Percentiles rank a stretch among this genome's conserved stretches.
phyloP scores from a whole-genome alignment of 2,329 filamentous ascomycete genomes.

The Xylaria sp. region DNA sequence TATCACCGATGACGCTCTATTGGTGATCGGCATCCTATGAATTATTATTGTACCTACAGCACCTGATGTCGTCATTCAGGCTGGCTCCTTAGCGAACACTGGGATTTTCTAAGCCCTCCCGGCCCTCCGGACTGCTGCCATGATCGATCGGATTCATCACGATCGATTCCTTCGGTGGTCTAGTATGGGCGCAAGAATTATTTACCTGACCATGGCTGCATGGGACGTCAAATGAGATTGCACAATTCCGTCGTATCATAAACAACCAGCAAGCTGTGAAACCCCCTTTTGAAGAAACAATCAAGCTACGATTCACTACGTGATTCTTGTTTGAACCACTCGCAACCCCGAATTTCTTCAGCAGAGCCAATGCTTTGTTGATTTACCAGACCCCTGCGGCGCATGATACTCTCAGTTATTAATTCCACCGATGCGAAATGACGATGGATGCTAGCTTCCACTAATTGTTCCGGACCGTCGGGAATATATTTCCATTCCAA shows the following conservation, averaged over 20 bases:
- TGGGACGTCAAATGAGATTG: not conserved
- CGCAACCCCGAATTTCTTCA: not conserved
- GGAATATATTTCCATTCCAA: constrained; percentile 29
- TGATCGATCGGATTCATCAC: no score
- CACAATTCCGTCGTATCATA: not conserved
- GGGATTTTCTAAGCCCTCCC: not conserved
- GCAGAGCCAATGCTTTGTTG: not conserved
- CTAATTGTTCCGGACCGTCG: constrained; percentile 13
- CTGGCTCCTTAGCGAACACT: not conserved
- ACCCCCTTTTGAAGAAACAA: not conserved
- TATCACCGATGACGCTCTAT: constrained; percentile 15
- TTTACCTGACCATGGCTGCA: not conserved
- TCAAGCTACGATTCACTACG: not conserved
- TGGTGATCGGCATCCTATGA: constrained; percentile 6
- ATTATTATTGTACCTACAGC: constrained; percentile 7
- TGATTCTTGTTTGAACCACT: not conserved
- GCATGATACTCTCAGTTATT: constrained; percentile 5
- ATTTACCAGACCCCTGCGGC: not conserved
- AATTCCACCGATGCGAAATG: constrained; percentile 15
- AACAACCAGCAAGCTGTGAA: not conserved
- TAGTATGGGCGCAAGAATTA: not conserved
- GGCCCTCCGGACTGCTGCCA: not conserved
- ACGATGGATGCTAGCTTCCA: constrained; percentile 15
- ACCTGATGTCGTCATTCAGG: constrained; percentile 15
- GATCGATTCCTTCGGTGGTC: no score